phyloP scores from a whole-genome alignment of 805 yeast genomes.

The Zygosaccharomyces siamensis region DNA sequence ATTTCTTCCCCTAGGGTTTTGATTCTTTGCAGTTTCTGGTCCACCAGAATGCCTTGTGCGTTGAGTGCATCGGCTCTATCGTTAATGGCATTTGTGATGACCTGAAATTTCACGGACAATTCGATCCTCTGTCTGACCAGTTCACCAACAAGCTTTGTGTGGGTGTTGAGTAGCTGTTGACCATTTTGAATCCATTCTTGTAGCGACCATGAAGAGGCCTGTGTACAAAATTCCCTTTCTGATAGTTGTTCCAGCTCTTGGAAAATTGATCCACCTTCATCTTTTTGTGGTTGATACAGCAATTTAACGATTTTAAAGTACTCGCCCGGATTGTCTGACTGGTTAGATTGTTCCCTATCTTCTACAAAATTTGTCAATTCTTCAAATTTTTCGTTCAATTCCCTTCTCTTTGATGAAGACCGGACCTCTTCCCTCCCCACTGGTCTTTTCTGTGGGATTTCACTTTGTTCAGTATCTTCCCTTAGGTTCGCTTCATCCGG shows the following conservation, averaged over 20 bases:
- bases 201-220: conserved; percentile 25
- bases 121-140: conserved; percentile 39
- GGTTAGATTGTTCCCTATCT: background rate
- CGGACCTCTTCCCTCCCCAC: background rate
- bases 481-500: background rate
- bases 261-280: conserved; percentile 6
- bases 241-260: conserved; percentile 17
- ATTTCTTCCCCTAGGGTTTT: conserved; percentile 43
- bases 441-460: background rate
- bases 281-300: conserved; percentile 7
- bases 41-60: conserved; percentile 31
- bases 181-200: conserved; percentile 40
- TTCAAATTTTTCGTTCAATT: conserved; percentile 9
- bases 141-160: conserved; percentile 34
- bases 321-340: conserved; percentile 10
- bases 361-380: conserved; percentile 2
- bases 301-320: conserved; percentile 7
- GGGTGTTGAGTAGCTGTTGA: conserved; percentile 31
- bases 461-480: background rate
- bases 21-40: conserved; percentile 36
- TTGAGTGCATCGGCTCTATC: conserved; percentile 34
- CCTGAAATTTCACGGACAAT: conserved; percentile 38
- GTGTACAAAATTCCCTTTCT: conserved; percentile 25
- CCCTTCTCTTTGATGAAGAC: conserved; percentile 6
- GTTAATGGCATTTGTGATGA: conserved; percentile 38